These are phyloP conservation scores for Amanita pallidorosea DNA, from an alignment of 768 basidiomycete genomes.

Conservation along the genomic window DNA sequence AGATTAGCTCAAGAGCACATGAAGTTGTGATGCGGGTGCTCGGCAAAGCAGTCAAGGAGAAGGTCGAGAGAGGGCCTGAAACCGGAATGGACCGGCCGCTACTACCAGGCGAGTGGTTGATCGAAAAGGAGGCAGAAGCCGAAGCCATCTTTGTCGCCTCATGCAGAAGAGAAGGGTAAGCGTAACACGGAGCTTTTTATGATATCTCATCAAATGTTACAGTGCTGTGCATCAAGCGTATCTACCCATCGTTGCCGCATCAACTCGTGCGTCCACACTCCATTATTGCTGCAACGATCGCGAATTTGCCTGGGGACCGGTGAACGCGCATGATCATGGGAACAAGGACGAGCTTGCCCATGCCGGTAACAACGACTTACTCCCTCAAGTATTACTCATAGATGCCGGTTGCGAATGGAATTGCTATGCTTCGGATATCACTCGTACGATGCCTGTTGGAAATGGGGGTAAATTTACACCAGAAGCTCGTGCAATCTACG, in stretches of 20 bases:
- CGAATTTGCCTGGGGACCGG: conserved; percentile 78
- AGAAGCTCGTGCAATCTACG: conserved; percentile 75
- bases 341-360: conserved; percentile 40
- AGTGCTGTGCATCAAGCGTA: conserved; percentile 87
- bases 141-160: conserved; percentile 90
- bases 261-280: conserved; percentile 77
- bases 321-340: conserved; percentile 40
- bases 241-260: conserved; percentile 84
- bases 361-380: conserved; percentile 26
- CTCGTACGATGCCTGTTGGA: conserved; percentile 86
- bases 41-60: conserved; percentile 57
- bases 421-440: conserved; percentile 41
- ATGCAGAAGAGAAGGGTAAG: conserved; percentile 81
- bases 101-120: conserved; percentile 76
- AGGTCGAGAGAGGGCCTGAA: conserved; percentile 33
- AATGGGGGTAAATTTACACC: conserved; percentile 85
- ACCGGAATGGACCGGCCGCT: conserved; percentile 38
- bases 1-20: conserved; percentile 83
- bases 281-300: conserved; percentile 94
- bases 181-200: conserved; percentile 1
- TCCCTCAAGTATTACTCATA: conserved; percentile 74
- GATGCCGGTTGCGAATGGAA: conserved; percentile 92
- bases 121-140: conserved; percentile 88
- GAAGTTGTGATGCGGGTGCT: conserved; percentile 88
- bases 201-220: neutral